Evolutionary conservation across 257 asterid genomes (phyloP).

Genomic region (Solanum peruvianum): DNA sequence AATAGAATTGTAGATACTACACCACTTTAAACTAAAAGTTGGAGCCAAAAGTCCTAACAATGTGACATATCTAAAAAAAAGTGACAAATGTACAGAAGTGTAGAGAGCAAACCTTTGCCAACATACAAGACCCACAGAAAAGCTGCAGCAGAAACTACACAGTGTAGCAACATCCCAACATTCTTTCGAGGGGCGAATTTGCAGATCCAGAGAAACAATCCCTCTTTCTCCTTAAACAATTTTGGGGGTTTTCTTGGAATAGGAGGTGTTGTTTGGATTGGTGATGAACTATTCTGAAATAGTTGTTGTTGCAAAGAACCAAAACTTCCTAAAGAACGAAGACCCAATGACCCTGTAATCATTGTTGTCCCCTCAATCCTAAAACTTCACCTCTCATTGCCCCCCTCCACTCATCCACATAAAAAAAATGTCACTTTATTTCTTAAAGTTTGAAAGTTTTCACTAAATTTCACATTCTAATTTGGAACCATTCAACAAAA

Average conservation of each 20-base stretch:
- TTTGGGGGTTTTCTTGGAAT: slow-evolving; percentile 51
- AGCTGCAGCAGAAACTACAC: slow-evolving; percentile 59
- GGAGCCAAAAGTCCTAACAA: not conserved
- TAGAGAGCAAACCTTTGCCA: slow-evolving; percentile 58
- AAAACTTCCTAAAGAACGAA: too few relatives aligned
- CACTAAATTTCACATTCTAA: too few relatives aligned
- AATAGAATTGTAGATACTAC: not conserved
- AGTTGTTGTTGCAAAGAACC: too few relatives aligned
- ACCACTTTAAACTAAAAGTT: not conserved
- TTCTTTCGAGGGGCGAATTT: slow-evolving; percentile 78
- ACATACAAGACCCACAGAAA: slow-evolving; percentile 63
- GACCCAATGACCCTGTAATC: too few relatives aligned
- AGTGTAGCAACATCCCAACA: slow-evolving; percentile 90
- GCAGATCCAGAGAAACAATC: slow-evolving; percentile 57
- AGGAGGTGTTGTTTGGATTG: slow-evolving; percentile 54
- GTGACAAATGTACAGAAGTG: not conserved
- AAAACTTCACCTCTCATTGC: too few relatives aligned
- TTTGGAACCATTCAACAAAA: too few relatives aligned
- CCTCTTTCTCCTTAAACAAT: slow-evolving; percentile 86
- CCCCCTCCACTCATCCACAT: too few relatives aligned
- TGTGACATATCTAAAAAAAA: not conserved
- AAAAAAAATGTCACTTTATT: too few relatives aligned
- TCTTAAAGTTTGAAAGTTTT: too few relatives aligned
- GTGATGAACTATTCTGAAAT: slow-evolving; percentile 37
- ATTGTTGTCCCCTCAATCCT: too few relatives aligned